Percentiles rank a stretch among this genome's conserved stretches.
Evolutionary conservation across 768 basidiomycete species (phyloP).

Genomic region (Termitomyces eurrhizus): DNA sequence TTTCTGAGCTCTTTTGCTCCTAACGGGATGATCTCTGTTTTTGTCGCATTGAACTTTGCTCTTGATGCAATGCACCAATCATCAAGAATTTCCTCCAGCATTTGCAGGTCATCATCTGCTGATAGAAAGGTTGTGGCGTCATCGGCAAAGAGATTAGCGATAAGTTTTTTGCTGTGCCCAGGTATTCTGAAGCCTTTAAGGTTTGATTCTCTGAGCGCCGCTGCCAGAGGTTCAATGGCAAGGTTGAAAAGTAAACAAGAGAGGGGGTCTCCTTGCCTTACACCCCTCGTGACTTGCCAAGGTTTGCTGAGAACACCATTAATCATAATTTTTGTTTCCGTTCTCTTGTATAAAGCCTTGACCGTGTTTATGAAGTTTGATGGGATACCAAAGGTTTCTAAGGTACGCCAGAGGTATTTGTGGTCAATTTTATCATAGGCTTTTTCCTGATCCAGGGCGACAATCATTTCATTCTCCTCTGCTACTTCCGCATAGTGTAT

Average conservation of each 20-base stretch:
- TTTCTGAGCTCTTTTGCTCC: slow-evolving; percentile 17
- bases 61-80: slow-evolving; percentile 28
- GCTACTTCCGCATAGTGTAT: too few relatives aligned
- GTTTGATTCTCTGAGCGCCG: too few relatives aligned
- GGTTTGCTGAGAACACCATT: not conserved
- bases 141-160: not conserved
- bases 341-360: not conserved
- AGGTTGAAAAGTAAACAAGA: not conserved
- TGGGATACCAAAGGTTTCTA: too few relatives aligned
- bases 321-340: too few relatives aligned
- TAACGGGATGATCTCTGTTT: slow-evolving; percentile 36
- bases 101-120: too few relatives aligned
- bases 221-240: too few relatives aligned
- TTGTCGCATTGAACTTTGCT: slow-evolving; percentile 37
- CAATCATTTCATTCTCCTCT: too few relatives aligned
- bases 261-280: not conserved
- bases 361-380: too few relatives aligned
- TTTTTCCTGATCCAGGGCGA: too few relatives aligned
- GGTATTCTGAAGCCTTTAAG: not conserved
- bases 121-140: not conserved
- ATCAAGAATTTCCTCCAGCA: not conserved
- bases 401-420: too few relatives aligned
- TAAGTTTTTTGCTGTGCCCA: not conserved
- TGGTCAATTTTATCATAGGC: too few relatives aligned
- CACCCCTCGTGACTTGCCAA: not conserved